Evolutionary conservation across 352 stramenopile species (phyloP).

Genomic region (Globisporangium middletonii): DNA sequence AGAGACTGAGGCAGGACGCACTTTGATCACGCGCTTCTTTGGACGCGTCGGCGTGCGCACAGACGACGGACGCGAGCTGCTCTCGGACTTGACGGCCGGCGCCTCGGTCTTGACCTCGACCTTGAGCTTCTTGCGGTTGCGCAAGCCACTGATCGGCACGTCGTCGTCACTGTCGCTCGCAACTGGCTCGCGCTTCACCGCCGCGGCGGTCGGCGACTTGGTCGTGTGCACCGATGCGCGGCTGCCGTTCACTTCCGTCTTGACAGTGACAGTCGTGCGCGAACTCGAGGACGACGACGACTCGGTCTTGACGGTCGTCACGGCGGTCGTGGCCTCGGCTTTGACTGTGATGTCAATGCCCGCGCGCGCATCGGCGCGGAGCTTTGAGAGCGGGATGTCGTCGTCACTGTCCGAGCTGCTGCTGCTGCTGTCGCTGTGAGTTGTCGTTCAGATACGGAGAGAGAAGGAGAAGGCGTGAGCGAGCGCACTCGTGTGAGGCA

Average conservation of each 20-base stretch:
- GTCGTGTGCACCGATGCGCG: neutral
- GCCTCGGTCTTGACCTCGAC: slow-evolving; percentile 21
- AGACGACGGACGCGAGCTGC: slow-evolving; percentile 6
- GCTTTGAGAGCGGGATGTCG: slow-evolving; percentile 67
- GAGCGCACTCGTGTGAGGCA: neutral
- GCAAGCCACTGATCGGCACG: slow-evolving; percentile 59
- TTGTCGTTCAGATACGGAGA: too few species aligned
- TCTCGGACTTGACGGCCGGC: slow-evolving; percentile 14
- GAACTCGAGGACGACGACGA: neutral
- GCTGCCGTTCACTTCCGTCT: slow-evolving; percentile 15
- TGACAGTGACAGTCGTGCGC: slow-evolving; percentile 5
- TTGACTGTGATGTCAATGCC: slow-evolving; percentile 16
- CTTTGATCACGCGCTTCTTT: slow-evolving; percentile 68
- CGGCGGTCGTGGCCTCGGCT: slow-evolving; percentile 20
- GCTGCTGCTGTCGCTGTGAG: slow-evolving; percentile 1
- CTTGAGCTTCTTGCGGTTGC: slow-evolving; percentile 57
- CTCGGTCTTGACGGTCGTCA: slow-evolving; percentile 3
- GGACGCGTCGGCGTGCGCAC: slow-evolving; percentile 14
- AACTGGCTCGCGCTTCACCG: slow-evolving; percentile 20
- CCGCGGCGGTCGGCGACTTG: neutral
- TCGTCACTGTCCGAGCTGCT: slow-evolving; percentile 78
- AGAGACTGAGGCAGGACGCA: slow-evolving; percentile 8
- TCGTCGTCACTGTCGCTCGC: slow-evolving; percentile 71
- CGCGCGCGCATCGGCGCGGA: slow-evolving; percentile 29
- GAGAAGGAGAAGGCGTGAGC: neutral